These are phyloP conservation scores for Pseudopithomyces chartarum DNA, from an alignment of 2,329 filamentous ascomycete species.

Conservation along the genomic window DNA sequence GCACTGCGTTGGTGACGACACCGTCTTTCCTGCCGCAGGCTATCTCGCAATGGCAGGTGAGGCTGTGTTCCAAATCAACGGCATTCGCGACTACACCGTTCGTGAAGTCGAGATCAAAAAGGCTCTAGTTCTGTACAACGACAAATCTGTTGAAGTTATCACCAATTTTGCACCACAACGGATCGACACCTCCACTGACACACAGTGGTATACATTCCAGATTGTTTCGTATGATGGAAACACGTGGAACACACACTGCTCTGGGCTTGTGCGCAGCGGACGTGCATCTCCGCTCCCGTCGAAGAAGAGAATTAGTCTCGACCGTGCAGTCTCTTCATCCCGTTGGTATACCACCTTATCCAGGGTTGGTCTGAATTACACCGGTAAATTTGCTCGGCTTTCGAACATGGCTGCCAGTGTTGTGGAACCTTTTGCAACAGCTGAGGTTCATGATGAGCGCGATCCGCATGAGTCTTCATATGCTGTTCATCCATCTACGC, in stretches of 20 bases:
- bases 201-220: conserved; percentile 21
- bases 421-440: neutral
- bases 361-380: conserved; percentile 1
- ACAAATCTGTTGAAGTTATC: conserved; percentile 9
- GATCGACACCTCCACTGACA: conserved; percentile 10
- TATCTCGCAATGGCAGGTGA: neutral
- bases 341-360: conserved; percentile 1
- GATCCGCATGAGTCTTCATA: conserved; percentile 6
- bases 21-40: neutral
- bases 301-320: neutral
- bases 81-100: neutral
- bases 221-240: conserved; percentile 19
- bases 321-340: neutral
- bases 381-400: neutral
- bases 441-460: neutral
- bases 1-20: neutral
- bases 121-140: conserved; percentile 12
- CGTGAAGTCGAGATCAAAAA: conserved; percentile 2
- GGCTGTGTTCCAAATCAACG: conserved; percentile 7
- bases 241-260: conserved; percentile 26
- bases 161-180: conserved; percentile 4
- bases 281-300: neutral
- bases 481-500: conserved; percentile 11
- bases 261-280: conserved; percentile 13
- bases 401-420: neutral